A percentile compares a stretch with the other conserved stretches of the same genome.
Evolutionary conservation across 2,329 filamentous ascomycete species (phyloP).

Genomic region (Aspergillus chevalieri): DNA sequence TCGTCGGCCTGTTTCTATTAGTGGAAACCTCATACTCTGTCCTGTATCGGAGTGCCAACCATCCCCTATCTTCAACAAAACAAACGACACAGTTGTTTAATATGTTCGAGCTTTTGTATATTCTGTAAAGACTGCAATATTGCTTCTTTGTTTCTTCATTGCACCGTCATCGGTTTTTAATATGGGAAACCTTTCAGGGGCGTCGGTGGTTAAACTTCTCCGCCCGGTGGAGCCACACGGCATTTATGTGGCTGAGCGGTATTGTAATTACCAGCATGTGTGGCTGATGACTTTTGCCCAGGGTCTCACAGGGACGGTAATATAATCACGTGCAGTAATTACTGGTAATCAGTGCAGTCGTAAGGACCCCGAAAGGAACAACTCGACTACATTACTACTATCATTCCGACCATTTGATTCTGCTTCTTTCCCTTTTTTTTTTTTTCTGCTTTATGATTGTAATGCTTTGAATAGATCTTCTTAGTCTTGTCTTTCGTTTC

Average conservation of each 20-base stretch:
- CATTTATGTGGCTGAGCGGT: not conserved
- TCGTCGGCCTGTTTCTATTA: constrained; percentile 1
- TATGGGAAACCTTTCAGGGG: constrained; percentile 1
- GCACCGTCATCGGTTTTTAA: not conserved
- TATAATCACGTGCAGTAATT: not conserved
- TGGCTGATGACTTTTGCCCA: not conserved
- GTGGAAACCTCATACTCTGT: not conserved
- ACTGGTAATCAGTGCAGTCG: not conserved
- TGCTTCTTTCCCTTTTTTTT: not conserved
- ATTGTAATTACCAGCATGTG: not conserved
- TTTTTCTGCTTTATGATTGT: not conserved
- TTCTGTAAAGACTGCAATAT: not conserved
- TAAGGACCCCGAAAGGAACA: not conserved
- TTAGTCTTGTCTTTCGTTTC: not conserved
- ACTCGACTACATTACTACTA: not conserved
- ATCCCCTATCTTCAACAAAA: not conserved
- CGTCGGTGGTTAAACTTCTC: not conserved
- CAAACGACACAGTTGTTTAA: too few species aligned
- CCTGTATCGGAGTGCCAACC: not conserved
- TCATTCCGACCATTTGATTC: not conserved
- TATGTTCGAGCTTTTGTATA: too few species aligned
- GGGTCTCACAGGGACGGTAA: not conserved
- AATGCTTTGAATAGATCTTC: not conserved
- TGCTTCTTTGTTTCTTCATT: not conserved
- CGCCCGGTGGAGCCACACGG: constrained; percentile 1